Evolutionary conservation across 441 rosid species (phyloP).

Genomic region (Gossypium davidsonii): DNA sequence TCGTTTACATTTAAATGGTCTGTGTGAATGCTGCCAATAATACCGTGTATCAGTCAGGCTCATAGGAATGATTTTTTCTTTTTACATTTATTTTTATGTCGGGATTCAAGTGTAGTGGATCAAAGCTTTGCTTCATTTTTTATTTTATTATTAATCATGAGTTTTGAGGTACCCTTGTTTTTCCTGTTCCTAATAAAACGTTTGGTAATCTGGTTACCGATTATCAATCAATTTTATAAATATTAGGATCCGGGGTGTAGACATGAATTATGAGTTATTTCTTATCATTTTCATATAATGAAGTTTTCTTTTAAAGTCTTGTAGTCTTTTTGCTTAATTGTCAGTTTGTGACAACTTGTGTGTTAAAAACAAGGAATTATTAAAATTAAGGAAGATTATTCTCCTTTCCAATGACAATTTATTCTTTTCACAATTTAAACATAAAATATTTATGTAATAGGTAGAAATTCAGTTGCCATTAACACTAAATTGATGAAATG

Average conservation of each 20-base stretch:
- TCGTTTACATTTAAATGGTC: not conserved
- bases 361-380: too few relatives aligned
- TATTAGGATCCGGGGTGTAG: not conserved
- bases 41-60: not conserved
- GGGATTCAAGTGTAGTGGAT: conserved; percentile 8
- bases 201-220: not conserved
- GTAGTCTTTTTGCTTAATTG: too few relatives aligned
- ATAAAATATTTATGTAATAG: too few relatives aligned
- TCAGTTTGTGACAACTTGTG: too few relatives aligned
- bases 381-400: not conserved
- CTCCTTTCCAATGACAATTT: not conserved
- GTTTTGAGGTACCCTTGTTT: conserved; percentile 7
- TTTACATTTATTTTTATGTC: not conserved
- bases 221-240: not conserved
- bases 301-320: not conserved
- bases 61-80: not conserved
- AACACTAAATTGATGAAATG: too few relatives aligned
- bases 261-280: not conserved
- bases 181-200: not conserved
- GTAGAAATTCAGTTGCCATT: too few relatives aligned
- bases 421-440: not conserved
- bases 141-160: not conserved
- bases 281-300: not conserved
- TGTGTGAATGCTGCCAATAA: not conserved
- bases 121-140: conserved; percentile 8